Percentiles rank a stretch among this genome's conserved stretches.
Conservation (phyloP, 176 grass and related monocot species). For the Ensete ventricosum region DNA sequence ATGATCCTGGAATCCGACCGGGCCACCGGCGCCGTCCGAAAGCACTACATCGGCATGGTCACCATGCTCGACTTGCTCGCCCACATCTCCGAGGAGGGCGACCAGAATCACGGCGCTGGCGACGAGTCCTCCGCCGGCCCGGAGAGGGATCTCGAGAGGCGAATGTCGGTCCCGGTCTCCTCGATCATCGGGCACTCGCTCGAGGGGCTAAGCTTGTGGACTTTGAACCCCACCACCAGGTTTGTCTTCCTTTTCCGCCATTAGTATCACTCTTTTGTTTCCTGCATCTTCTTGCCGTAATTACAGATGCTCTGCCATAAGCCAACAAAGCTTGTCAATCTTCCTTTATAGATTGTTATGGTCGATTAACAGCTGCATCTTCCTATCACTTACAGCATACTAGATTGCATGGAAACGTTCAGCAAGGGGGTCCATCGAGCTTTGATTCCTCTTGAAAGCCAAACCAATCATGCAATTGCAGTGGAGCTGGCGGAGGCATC, state of each 20-base stretch:
- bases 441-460: constrained; percentile 73
- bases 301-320: too few relatives aligned
- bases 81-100: constrained; percentile 45
- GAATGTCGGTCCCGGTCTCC: constrained; percentile 65
- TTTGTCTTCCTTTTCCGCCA: neutral
- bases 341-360: neutral
- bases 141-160: constrained; percentile 27
- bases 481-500: constrained; percentile 61
- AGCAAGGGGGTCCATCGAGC: constrained; percentile 82
- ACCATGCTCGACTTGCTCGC: constrained; percentile 78
- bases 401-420: constrained; percentile 92
- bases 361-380: neutral
- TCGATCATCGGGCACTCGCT: constrained; percentile 68
- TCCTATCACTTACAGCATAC: constrained; percentile 29
- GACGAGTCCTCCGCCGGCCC: neutral
- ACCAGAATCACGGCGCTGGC: neutral
- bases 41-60: constrained; percentile 97
- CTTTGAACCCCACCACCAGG: constrained; percentile 68
- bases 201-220: constrained; percentile 79
- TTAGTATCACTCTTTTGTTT: too few relatives aligned
- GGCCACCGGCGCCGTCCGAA: constrained; percentile 61
- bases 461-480: constrained; percentile 29
- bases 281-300: too few relatives aligned
- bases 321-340: too few relatives aligned
- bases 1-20: constrained; percentile 86